A percentile compares a stretch with the other conserved stretches of the same genome.
Evolutionary conservation across 2,329 filamentous ascomycete genomes (phyloP).

Genomic region (Aspergillus sojae): DNA sequence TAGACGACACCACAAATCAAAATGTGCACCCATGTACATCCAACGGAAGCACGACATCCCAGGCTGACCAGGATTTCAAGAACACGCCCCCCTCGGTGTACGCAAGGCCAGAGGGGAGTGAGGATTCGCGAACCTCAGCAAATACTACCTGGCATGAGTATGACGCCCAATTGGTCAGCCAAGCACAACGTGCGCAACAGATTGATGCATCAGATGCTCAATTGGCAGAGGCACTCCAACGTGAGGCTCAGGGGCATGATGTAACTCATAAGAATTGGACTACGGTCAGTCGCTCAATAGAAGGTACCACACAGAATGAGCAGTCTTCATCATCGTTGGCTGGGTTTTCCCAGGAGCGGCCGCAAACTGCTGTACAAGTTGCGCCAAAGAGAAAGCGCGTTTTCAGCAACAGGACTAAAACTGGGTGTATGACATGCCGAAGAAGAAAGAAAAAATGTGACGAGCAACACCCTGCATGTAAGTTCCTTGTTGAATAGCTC

Average conservation of each 20-base stretch:
- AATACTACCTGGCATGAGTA: conserved; percentile 41
- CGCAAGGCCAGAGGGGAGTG: conserved; percentile 32
- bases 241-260: conserved; percentile 50
- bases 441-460: conserved; percentile 97
- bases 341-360: conserved; percentile 36
- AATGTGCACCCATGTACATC: conserved; percentile 22
- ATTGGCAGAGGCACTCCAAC: conserved; percentile 55
- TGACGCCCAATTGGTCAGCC: conserved; percentile 46
- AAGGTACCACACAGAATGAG: conserved; percentile 38
- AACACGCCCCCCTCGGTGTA: conserved; percentile 24
- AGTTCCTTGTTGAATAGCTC: conserved; percentile 39
- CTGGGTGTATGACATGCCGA: conserved; percentile 89
- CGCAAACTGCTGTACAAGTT: conserved; percentile 40
- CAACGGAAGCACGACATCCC: conserved; percentile 22
- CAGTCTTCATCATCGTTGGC: conserved; percentile 37
- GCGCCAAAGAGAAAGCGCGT: conserved; percentile 52
- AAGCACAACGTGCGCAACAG: conserved; percentile 50
- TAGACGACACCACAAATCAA: conserved; percentile 35
- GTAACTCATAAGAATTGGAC: conserved; percentile 33
- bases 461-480: conserved; percentile 89
- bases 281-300: conserved; percentile 38
- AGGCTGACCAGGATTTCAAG: conserved; percentile 24
- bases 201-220: conserved; percentile 53
- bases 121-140: conserved; percentile 30
- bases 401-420: conserved; percentile 95